Evolutionary conservation across 2,329 filamentous ascomycete species (phyloP).

Genomic region (Sclerotinia trifoliorum): DNA sequence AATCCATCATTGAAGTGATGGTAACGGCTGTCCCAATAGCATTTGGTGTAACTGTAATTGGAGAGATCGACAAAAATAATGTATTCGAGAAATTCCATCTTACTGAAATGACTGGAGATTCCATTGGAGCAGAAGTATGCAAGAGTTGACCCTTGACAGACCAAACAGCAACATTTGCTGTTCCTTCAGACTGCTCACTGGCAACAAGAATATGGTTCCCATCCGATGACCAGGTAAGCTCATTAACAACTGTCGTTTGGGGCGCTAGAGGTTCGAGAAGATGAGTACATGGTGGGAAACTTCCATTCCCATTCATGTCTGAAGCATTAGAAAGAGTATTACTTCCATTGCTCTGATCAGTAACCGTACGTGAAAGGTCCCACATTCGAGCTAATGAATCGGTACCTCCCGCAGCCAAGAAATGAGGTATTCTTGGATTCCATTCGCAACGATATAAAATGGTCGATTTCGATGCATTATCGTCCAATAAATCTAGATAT

Average conservation of each 20-base stretch:
- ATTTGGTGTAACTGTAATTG: constrained; percentile 44
- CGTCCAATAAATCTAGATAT: constrained; percentile 54
- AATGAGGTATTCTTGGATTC: constrained; percentile 62
- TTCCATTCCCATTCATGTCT: constrained; percentile 24
- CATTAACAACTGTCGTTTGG: constrained; percentile 54
- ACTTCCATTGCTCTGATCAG: constrained; percentile 37
- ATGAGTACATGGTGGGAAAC: constrained; percentile 41
- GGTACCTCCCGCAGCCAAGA: constrained; percentile 66
- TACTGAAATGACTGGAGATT: constrained; percentile 61
- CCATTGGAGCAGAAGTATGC: constrained; percentile 55
- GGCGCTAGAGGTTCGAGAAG: constrained; percentile 55
- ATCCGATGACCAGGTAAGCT: constrained; percentile 60
- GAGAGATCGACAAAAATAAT: constrained; percentile 57
- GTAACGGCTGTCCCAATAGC: constrained; percentile 55
- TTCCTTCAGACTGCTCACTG: constrained; percentile 51
- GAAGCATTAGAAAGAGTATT: neutral
- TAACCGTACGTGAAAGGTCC: constrained; percentile 56
- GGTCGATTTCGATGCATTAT: constrained; percentile 41
- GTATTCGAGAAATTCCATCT: constrained; percentile 58
- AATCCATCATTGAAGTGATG: constrained; percentile 44
- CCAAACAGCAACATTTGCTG: constrained; percentile 55
- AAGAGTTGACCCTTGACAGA: constrained; percentile 52
- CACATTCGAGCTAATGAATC: constrained; percentile 69
- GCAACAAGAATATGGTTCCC: constrained; percentile 58
- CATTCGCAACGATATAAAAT: constrained; percentile 68